Percentiles rank a stretch among this genome's conserved stretches.
Evolutionary conservation across 2,329 filamentous ascomycete genomes (phyloP).

Genomic region (Botrytis hyacinthi): DNA sequence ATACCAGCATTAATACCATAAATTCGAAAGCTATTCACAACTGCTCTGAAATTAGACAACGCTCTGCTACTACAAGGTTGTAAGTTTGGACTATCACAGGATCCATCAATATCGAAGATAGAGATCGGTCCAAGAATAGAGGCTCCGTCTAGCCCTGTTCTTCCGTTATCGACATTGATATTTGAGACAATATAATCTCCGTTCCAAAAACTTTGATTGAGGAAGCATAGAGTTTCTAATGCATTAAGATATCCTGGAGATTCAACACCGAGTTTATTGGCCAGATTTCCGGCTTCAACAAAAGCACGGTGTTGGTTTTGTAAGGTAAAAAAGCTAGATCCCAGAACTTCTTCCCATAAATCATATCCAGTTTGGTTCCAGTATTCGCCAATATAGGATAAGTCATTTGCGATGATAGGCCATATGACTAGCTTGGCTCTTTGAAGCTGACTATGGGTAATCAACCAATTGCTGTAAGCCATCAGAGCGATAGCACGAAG

Average conservation of each 20-base stretch:
- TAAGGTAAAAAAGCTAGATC: constrained; percentile 76
- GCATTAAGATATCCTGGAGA: constrained; percentile 63
- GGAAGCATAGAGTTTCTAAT: constrained; percentile 68
- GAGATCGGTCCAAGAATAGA: constrained; percentile 64
- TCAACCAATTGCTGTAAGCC: constrained; percentile 69
- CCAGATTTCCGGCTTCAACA: constrained; percentile 63
- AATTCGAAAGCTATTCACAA: constrained; percentile 69
- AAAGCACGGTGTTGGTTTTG: constrained; percentile 61
- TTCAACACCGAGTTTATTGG: constrained; percentile 57
- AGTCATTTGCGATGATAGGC: constrained; percentile 73
- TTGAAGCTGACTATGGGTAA: constrained; percentile 54
- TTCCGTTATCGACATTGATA: constrained; percentile 59
- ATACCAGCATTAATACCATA: constrained; percentile 69
- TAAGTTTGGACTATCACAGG: constrained; percentile 69
- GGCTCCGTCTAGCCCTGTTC: constrained; percentile 70
- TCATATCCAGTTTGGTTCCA: constrained; percentile 67
- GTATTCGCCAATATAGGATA: constrained; percentile 71
- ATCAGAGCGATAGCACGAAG: constrained; percentile 72
- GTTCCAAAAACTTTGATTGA: constrained; percentile 70
- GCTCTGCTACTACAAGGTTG: constrained; percentile 57
- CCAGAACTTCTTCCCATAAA: constrained; percentile 80
- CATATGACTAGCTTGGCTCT: constrained; percentile 55
- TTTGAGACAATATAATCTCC: constrained; percentile 66
- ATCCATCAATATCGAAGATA: constrained; percentile 65
- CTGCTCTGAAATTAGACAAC: constrained; percentile 73